phyloP scores from a whole-genome alignment of 2,329 filamentous ascomycete genomes.

The Metarhizium album region DNA sequence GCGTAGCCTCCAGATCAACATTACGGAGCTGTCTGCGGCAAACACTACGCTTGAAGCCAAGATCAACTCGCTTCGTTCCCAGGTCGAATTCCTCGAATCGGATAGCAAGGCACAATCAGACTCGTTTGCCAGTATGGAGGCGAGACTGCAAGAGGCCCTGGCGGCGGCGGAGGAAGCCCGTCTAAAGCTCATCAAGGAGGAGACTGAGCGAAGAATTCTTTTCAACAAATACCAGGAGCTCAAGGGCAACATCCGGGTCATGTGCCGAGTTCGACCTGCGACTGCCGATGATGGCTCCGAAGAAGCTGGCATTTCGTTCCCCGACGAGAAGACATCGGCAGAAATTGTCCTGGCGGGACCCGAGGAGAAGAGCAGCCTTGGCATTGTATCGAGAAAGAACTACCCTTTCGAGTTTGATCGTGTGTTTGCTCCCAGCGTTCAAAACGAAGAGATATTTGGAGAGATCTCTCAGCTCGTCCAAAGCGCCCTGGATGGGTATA shows the following conservation, averaged over 20 bases:
- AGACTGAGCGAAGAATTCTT: slow-evolving; percentile 78
- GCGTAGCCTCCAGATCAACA: slow-evolving; percentile 35
- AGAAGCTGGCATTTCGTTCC: slow-evolving; percentile 66
- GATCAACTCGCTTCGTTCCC: slow-evolving; percentile 64
- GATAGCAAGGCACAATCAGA: slow-evolving; percentile 83
- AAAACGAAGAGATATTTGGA: slow-evolving; percentile 82
- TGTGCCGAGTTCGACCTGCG: slow-evolving; percentile 84
- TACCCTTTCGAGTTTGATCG: slow-evolving; percentile 87
- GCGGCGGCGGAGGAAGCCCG: slow-evolving; percentile 58
- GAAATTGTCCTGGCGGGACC: slow-evolving; percentile 78
- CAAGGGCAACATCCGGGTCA: slow-evolving; percentile 96
- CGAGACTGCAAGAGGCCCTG: slow-evolving; percentile 67
- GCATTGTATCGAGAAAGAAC: slow-evolving; percentile 62
- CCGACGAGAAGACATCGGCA: slow-evolving; percentile 73
- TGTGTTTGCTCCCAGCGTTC: slow-evolving; percentile 68
- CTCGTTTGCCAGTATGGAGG: slow-evolving; percentile 72
- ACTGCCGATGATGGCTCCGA: slow-evolving; percentile 48
- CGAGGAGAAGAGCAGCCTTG: slow-evolving; percentile 74
- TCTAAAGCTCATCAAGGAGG: slow-evolving; percentile 80
- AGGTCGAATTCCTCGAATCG: slow-evolving; percentile 82
- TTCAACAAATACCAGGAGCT: slow-evolving; percentile 98
- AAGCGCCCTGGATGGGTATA: slow-evolving; percentile 92
- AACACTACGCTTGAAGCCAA: slow-evolving; percentile 62
- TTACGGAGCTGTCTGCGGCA: slow-evolving; percentile 49
- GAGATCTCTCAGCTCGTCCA: slow-evolving; percentile 97